Evolutionary conservation across 768 basidiomycete species (phyloP).

Genomic region (Gautieria morchelliformis): DNA sequence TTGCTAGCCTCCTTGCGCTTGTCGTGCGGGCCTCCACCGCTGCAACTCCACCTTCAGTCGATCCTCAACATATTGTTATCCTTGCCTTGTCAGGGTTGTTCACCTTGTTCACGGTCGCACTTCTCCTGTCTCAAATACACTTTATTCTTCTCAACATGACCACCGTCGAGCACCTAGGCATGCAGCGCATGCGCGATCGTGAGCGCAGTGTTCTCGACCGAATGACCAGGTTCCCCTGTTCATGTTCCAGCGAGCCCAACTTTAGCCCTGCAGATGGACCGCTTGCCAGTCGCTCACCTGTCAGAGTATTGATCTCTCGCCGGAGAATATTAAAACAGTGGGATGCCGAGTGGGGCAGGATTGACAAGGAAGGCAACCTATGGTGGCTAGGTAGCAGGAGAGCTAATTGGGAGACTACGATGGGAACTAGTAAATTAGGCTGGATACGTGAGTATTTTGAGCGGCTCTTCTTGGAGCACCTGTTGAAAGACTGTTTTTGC

Average conservation of each 20-base stretch:
- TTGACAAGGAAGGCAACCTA: constrained; percentile 68
- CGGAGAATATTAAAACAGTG: constrained; percentile 36
- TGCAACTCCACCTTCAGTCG: constrained; percentile 23
- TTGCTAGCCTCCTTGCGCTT: constrained; percentile 49
- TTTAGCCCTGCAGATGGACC: neutral
- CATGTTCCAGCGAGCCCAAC: constrained; percentile 21
- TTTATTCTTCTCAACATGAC: constrained; percentile 58
- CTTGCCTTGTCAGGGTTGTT: constrained; percentile 67
- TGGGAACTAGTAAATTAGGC: constrained; percentile 58
- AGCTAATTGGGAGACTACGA: constrained; percentile 70
- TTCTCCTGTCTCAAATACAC: constrained; percentile 49
- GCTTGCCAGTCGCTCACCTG: neutral
- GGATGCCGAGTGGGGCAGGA: constrained; percentile 75
- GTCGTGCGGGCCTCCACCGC: constrained; percentile 27
- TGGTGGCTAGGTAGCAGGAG: constrained; percentile 70
- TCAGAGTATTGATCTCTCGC: neutral
- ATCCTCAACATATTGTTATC: constrained; percentile 62
- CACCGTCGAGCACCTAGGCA: constrained; percentile 69
- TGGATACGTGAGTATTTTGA: constrained; percentile 66
- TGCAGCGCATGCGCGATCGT: constrained; percentile 51
- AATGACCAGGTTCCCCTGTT: constrained; percentile 39
- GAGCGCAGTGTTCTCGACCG: constrained; percentile 43
- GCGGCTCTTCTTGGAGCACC: neutral
- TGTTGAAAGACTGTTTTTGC: neutral
- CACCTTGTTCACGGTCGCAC: constrained; percentile 51